Conservation (phyloP, 768 basidiomycete species). For the Galerina marginata region DNA sequence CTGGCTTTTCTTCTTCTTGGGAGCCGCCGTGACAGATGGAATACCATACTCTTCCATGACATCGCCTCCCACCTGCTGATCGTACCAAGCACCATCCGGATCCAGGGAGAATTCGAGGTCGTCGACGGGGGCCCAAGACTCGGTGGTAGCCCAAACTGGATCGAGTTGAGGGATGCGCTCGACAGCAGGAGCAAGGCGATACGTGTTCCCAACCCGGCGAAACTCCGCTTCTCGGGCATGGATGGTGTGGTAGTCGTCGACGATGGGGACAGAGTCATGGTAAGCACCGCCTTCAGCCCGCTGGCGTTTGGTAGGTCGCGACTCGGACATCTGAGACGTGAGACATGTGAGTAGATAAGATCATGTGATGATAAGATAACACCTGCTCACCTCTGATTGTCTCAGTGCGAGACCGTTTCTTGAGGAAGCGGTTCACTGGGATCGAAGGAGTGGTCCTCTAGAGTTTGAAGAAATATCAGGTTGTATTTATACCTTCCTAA, state of each 20-base stretch:
- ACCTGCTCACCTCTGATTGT: too few species aligned
- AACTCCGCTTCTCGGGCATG: not conserved
- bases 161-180: not conserved
- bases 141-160: not conserved
- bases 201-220: not conserved
- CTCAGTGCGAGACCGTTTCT: too few species aligned
- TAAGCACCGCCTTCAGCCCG: not conserved
- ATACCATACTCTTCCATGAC: not conserved
- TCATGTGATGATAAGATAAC: too few species aligned
- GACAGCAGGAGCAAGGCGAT: not conserved
- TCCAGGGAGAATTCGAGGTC: conserved; percentile 13
- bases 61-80: conserved; percentile 6
- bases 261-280: not conserved
- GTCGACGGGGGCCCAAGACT: conserved; percentile 10
- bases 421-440: too few species aligned
- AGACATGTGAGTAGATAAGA: too few species aligned
- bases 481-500: too few species aligned
- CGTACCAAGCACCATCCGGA: conserved; percentile 9
- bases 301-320: not conserved
- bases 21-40: not conserved
- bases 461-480: too few species aligned
- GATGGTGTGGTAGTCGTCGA: not conserved
- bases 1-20: not conserved
- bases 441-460: too few species aligned
- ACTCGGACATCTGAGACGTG: too few species aligned